These are phyloP conservation scores for Hypoxylon lienhwacheense DNA, from an alignment of 495 filamentous ascomycete genomes.

Conservation along the genomic window DNA sequence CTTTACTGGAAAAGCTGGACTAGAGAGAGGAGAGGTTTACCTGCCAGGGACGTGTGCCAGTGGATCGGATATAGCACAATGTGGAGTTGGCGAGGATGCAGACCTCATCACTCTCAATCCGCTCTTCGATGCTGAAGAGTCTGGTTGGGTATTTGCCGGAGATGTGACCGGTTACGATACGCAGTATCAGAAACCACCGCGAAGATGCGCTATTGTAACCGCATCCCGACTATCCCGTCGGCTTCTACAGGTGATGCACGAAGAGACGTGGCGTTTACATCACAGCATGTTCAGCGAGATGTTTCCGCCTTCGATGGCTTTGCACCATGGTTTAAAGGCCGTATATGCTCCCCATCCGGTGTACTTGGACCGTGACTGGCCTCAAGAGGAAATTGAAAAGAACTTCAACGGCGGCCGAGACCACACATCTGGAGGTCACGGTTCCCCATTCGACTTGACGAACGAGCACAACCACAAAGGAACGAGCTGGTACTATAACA, in stretches of 20 bases:
- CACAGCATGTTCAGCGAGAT: constrained; percentile 95
- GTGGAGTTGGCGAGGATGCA: constrained; percentile 88
- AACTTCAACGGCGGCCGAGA: constrained; percentile 86
- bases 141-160: constrained; percentile 81
- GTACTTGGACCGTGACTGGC: constrained; percentile 84
- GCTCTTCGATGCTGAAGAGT: constrained; percentile 82
- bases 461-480: constrained; percentile 89
- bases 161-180: constrained; percentile 87
- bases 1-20: constrained; percentile 57
- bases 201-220: constrained; percentile 83
- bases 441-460: constrained; percentile 73
- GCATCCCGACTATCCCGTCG: constrained; percentile 78
- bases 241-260: constrained; percentile 84
- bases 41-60: constrained; percentile 57
- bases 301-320: constrained; percentile 80
- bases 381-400: constrained; percentile 64
- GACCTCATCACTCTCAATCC: constrained; percentile 96
- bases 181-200: constrained; percentile 65
- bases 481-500: constrained; percentile 93
- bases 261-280: constrained; percentile 72
- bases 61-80: constrained; percentile 68
- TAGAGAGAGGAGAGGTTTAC: constrained; percentile 61
- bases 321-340: constrained; percentile 94
- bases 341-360: constrained; percentile 92
- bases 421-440: constrained; percentile 66